Base-by-base conservation (phyloP, 371 early-diverging fungal genomes). In the Saksenaea vasiformis region DNA sequence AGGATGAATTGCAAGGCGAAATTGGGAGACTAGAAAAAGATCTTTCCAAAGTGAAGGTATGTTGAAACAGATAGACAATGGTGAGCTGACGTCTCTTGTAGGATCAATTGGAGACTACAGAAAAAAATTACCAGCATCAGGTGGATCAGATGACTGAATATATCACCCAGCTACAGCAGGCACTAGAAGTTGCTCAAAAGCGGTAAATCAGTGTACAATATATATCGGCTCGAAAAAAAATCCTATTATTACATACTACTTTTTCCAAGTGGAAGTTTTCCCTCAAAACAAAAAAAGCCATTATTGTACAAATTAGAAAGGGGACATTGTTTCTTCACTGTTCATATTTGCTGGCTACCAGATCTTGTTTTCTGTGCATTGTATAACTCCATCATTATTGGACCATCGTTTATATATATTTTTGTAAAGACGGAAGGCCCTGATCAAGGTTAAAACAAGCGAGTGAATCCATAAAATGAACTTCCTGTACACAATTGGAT, bases 91-190 rank as follows among this genome's bases (percentile, higher is more conserved):
- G 57, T 1, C 28, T 26, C 1, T 15, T 37, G 14, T 53, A 56
- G 51, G 82, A 82, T 55, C 31, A 64, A 19, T 44, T 79, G 38
- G 35, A 64, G 3, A 77, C 78, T 1, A 79, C 76, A 0, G 79
- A 82, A 62, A 60, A 65, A 5, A 77, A 76, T 27, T 77, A 77
- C 35, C 77, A 77, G 58, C 64, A 58, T 5, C 77, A 79, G 47
- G 35, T 79, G 28, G 70, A 77, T 41, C 54, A 66, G 31, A 73
- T 82, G 78, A 76, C 82, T 5, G 76, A 75, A 27, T 74, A 68
- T 38, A 69, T 72, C 36, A 62, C 66, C 17, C 27, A 58, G 5
- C 36, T 77, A 22, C 74, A 74, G 1, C 44, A 44, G 44, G 44
- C 8, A 7, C 44, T 7, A n/a, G 8, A 14, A 7, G 19, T n/a